Conservation (phyloP, 106 monocot species). For the Phalaenopsis aphrodite region DNA sequence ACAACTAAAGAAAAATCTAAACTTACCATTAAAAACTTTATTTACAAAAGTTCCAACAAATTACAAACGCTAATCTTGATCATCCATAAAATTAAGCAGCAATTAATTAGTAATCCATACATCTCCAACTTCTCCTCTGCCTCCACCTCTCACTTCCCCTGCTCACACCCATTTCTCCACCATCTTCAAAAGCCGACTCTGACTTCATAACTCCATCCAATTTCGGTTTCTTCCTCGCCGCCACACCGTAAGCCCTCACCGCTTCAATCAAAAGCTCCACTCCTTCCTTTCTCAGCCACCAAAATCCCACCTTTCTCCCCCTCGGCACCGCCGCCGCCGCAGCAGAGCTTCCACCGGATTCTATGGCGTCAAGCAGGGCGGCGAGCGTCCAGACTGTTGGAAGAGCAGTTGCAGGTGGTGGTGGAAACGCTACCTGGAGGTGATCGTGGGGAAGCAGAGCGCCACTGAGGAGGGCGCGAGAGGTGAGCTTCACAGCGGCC, state of each 20-base stretch:
- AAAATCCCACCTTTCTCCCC: neutral
- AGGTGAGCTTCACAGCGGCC: slow-evolving; percentile 36
- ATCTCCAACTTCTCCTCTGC: neutral
- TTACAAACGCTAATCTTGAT: too few relatives aligned
- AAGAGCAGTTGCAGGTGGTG: neutral
- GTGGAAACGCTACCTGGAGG: slow-evolving; percentile 9
- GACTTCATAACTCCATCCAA: neutral
- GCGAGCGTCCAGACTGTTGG: slow-evolving; percentile 13
- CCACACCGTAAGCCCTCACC: slow-evolving; percentile 3
- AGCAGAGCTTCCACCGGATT: slow-evolving; percentile 1
- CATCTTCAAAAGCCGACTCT: neutral
- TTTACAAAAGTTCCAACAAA: too few relatives aligned
- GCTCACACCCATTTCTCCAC: neutral
- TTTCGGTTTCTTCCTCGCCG: slow-evolving; percentile 6
- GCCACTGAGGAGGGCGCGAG: slow-evolving; percentile 35
- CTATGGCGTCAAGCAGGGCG: slow-evolving; percentile 15
- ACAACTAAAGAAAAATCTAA: too few relatives aligned
- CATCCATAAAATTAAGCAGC: neutral
- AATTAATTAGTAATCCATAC: neutral
- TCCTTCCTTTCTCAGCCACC: slow-evolving; percentile 16
- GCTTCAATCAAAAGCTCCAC: neutral
- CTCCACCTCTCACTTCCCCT: neutral
- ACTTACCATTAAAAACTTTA: too few relatives aligned
- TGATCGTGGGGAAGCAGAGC: slow-evolving; percentile 28
- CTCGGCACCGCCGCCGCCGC: neutral